Conservation (phyloP, 2,329 filamentous ascomycete genomes). For the Lasiodiplodia theobromae region DNA sequence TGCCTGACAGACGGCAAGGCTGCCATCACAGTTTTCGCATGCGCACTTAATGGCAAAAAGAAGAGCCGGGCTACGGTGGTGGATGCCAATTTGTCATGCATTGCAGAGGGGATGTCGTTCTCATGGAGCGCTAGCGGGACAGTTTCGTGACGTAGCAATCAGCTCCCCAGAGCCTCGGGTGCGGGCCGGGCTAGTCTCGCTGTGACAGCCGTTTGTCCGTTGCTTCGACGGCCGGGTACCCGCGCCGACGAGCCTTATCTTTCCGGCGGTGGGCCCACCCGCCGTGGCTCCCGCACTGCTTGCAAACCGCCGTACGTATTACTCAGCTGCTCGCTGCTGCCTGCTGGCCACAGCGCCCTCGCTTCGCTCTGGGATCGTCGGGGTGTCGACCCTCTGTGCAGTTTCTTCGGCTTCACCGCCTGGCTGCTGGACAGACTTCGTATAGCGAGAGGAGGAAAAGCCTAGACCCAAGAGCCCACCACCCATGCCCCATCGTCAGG, state of each 20-base stretch:
- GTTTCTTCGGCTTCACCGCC: constrained; percentile 11
- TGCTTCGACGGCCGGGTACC: neutral
- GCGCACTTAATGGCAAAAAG: neutral
- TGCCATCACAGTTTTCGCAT: neutral
- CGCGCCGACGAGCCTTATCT: neutral
- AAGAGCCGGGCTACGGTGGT: neutral
- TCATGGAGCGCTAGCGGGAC: neutral
- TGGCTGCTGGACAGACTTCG: neutral
- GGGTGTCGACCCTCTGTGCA: neutral
- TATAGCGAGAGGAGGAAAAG: neutral
- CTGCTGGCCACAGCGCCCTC: neutral
- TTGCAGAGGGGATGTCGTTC: neutral
- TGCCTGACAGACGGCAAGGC: too few species aligned
- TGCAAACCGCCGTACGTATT: too few species aligned
- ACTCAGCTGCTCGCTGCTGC: neutral
- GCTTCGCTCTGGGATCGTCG: neutral
- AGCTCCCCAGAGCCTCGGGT: neutral
- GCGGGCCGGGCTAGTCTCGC: neutral
- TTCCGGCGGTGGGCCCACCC: neutral
- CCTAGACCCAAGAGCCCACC: neutral
- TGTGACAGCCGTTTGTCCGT: neutral
- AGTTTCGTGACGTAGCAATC: constrained; percentile 18
- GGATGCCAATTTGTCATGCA: neutral
- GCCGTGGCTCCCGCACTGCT: neutral
- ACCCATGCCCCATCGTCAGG: neutral